These are phyloP conservation scores for Ceratocystis lukuohia DNA, from an alignment of 2,329 filamentous ascomycete species.

Conservation along the genomic window DNA sequence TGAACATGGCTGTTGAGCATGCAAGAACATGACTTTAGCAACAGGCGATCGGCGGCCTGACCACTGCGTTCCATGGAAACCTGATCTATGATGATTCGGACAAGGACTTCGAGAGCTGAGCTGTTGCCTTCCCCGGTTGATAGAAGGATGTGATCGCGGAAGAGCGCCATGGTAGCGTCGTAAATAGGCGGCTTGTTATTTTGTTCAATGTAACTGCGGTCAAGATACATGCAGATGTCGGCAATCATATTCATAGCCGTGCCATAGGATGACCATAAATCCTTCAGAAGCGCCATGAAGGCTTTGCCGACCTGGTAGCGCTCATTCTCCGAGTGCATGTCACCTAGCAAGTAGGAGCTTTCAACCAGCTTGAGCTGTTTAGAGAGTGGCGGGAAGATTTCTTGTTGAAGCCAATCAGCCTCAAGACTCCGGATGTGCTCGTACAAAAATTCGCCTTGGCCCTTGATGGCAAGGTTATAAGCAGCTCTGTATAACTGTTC, in stretches of 20 bases:
- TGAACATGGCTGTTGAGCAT: constrained; percentile 89
- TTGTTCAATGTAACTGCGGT: constrained; percentile 68
- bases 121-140: constrained; percentile 33
- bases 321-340: constrained; percentile 58
- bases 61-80: constrained; percentile 86
- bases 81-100: constrained; percentile 74
- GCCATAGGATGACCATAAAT: constrained; percentile 79
- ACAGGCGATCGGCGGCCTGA: constrained; percentile 69
- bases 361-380: constrained; percentile 58
- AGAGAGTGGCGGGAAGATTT: constrained; percentile 59
- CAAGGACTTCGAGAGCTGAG: constrained; percentile 60
- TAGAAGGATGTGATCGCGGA: constrained; percentile 71
- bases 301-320: constrained; percentile 66
- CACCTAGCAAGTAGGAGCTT: constrained; percentile 44
- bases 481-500: constrained; percentile 88
- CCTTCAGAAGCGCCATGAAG: constrained; percentile 57
- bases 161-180: constrained; percentile 70
- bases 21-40: constrained; percentile 69
- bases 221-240: constrained; percentile 95
- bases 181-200: constrained; percentile 63
- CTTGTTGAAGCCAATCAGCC: constrained; percentile 59
- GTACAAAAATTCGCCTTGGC: constrained; percentile 72
- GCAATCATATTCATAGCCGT: constrained; percentile 93
- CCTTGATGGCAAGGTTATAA: constrained; percentile 86
- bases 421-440: constrained; percentile 69